Evolutionary conservation across 140 eudicot species (phyloP), one percentile per base, ranked within the genome.

Genomic region (Erigeron philadelphicus): DNA sequence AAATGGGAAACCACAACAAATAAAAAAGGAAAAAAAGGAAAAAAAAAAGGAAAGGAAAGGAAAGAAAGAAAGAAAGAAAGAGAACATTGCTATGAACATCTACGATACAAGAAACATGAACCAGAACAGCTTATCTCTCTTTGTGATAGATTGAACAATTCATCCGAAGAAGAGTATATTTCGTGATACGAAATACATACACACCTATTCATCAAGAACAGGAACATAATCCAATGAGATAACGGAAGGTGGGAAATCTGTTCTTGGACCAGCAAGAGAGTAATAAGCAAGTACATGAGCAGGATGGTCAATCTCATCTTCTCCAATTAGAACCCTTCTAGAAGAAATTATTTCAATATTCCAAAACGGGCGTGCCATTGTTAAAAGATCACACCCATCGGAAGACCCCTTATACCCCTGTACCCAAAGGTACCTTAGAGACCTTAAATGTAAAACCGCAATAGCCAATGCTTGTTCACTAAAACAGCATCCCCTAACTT

Each of bases 221-320:
- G 13, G 57, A 72, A 38, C 15, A 8, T 50, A 62, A 61, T 59
- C 45, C 62, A 78, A 40, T 5, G 88, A 76, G 52, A 75, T 66
- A 70, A 86, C 83, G 10, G 84, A 63, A 68, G 69, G 73, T 15
- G 94, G 87, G 70, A 70, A 75, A 78, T 86, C 94, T 8, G 84
- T 83, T 75, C 94, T 79, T 52, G 79, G 84, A 31, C 94, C 94
- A 0, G 84, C 87, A 62, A 86, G 85, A 35, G 89, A 84, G 67
- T 84, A 86, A 57, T 86, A 84, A n/a, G 87, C 94, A 48, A 86
- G 85, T 43, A 86, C 79, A 68, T 86, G 94, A 13, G 86, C 84
- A 13, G 87, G 94, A 64, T 79, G 81, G 19, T 81, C 88, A 17
- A 64, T 61, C 42, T 40, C 74, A 38, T 70, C 69, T 25, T 72